A percentile compares a stretch with the other conserved stretches of the same genome.
phyloP scores from a whole-genome alignment of 768 basidiomycete genomes.

The Termitomyces sp. region DNA sequence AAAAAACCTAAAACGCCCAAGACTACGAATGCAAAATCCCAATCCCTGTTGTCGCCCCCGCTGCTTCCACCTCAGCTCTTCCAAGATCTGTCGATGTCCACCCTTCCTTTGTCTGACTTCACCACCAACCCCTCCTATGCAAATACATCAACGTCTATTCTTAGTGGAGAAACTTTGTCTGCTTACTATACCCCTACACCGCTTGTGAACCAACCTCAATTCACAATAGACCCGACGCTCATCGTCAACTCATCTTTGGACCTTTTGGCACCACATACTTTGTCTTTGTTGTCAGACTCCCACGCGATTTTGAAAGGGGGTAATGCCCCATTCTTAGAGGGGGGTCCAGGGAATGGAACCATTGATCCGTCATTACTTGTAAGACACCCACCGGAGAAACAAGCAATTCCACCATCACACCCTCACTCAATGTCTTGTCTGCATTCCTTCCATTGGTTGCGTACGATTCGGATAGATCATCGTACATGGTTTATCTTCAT shows the following conservation, averaged over 20 bases:
- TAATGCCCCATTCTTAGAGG: too few species aligned
- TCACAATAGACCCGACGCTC: not conserved
- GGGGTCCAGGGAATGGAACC: constrained; percentile 15
- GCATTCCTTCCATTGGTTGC: not conserved
- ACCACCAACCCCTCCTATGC: too few species aligned
- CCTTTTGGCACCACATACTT: not conserved
- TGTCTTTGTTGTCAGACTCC: too few species aligned
- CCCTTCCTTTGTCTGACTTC: not conserved
- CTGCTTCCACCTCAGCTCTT: not conserved
- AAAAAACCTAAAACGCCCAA: not conserved
- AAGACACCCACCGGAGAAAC: not conserved
- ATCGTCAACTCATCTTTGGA: not conserved
- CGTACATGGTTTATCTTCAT: constrained; percentile 34
- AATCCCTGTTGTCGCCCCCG: not conserved
- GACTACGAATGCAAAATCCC: too few species aligned
- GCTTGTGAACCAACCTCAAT: not conserved
- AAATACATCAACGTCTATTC: not conserved
- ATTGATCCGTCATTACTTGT: constrained; percentile 18
- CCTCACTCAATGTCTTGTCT: not conserved
- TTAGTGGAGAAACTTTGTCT: not conserved
- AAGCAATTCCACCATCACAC: not conserved
- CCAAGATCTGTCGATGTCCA: not conserved
- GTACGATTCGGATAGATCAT: constrained; percentile 32
- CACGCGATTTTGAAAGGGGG: not conserved
- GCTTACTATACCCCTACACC: not conserved